These are phyloP conservation scores for Ilex asprella DNA, from an alignment of 257 asterid species.

Conservation along the genomic window DNA sequence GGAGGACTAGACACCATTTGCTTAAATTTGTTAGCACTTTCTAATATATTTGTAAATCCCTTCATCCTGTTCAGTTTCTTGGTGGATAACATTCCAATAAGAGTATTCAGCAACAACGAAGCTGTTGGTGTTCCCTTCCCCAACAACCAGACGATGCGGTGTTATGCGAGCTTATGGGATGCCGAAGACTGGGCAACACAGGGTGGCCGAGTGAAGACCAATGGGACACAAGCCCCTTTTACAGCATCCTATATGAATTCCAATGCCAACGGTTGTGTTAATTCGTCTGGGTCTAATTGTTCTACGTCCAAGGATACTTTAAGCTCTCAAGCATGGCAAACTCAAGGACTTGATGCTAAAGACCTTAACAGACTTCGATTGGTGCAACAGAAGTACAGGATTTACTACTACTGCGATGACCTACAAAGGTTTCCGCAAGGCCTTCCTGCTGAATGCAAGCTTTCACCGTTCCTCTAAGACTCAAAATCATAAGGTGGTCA, in stretches of 20 bases:
- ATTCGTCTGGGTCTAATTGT: slow-evolving; percentile 3
- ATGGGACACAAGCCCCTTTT: slow-evolving; percentile 31
- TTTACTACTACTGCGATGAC: slow-evolving; percentile 34
- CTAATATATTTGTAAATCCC: neutral
- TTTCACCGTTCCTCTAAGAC: slow-evolving; percentile 3
- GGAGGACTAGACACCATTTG: slow-evolving; percentile 37
- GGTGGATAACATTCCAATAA: slow-evolving; percentile 30
- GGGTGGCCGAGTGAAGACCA: slow-evolving; percentile 24
- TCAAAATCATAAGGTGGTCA: too few species aligned
- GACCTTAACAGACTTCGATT: slow-evolving; percentile 18
- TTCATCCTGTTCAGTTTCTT: slow-evolving; percentile 14
- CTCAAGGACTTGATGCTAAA: slow-evolving; percentile 7
- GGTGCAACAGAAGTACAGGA: slow-evolving; percentile 34
- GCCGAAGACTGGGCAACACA: slow-evolving; percentile 36
- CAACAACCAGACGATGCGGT: slow-evolving; percentile 24
- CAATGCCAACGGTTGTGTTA: slow-evolving; percentile 16
- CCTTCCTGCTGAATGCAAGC: slow-evolving; percentile 15
- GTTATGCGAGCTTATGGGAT: slow-evolving; percentile 28
- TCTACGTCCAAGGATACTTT: neutral
- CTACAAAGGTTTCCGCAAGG: slow-evolving; percentile 11
- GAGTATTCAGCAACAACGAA: slow-evolving; percentile 21
- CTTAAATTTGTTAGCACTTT: neutral
- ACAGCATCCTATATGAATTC: slow-evolving; percentile 34
- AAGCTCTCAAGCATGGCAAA: slow-evolving; percentile 9
- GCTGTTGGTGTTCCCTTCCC: slow-evolving; percentile 7